phyloP scores from a whole-genome alignment of 805 yeast species.

The Teunomyces lycoperdinae region DNA sequence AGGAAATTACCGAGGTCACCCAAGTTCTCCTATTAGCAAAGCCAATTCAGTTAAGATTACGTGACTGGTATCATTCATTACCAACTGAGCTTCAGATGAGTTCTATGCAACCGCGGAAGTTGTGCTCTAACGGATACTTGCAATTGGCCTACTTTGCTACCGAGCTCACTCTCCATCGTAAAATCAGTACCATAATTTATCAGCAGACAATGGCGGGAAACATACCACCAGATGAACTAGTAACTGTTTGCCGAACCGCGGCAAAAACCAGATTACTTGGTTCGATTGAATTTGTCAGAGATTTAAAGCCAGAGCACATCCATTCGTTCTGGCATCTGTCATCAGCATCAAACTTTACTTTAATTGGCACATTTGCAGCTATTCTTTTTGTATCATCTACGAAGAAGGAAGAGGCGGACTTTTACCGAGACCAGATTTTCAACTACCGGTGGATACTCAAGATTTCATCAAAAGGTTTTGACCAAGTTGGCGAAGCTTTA shows the following conservation, averaged over 20 bases:
- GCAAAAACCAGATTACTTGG: conserved; percentile 81
- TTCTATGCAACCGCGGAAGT: conserved; percentile 54
- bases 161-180: conserved; percentile 81
- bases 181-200: conserved; percentile 57
- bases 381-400: conserved; percentile 64
- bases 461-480: conserved; percentile 72
- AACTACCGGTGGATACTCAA: conserved; percentile 76
- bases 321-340: conserved; percentile 90
- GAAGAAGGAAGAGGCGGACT: conserved; percentile 55
- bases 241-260: conserved; percentile 72
- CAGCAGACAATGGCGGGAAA: conserved; percentile 32
- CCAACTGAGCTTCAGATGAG: conserved; percentile 65
- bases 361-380: conserved; percentile 87
- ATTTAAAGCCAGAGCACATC: conserved; percentile 75
- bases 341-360: conserved; percentile 71
- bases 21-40: conserved; percentile 74
- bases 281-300: conserved; percentile 74
- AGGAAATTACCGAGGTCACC: conserved; percentile 55
- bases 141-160: conserved; percentile 87
- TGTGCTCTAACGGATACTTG: conserved; percentile 72
- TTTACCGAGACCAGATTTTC: conserved; percentile 64
- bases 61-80: conserved; percentile 75
- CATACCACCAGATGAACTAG: conserved; percentile 34
- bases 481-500: conserved; percentile 74
- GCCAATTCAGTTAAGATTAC: conserved; percentile 67